A percentile compares a stretch with the other conserved stretches of the same genome.
phyloP scores from a whole-genome alignment of 140 eudicot species.

The Cichorium intybus region DNA sequence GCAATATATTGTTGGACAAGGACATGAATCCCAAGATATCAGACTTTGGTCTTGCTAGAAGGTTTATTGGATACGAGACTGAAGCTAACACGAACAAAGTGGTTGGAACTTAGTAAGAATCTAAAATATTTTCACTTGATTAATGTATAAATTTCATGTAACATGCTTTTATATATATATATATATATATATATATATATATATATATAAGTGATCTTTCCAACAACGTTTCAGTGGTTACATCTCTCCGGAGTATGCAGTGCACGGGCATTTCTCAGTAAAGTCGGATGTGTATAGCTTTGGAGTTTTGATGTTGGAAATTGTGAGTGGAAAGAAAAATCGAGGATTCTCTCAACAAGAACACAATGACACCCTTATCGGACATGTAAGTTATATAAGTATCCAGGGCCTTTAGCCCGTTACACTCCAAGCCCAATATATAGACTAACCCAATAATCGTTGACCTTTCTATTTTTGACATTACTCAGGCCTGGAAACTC shows the following conservation, averaged over 20 bases:
- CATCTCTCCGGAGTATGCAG: conserved; percentile 45
- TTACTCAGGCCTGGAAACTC: conserved; percentile 28
- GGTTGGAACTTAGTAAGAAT: conserved; percentile 21
- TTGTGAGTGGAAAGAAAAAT: conserved; percentile 41
- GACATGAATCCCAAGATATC: conserved; percentile 23
- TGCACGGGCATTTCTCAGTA: conserved; percentile 41
- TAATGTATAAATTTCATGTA: neutral
- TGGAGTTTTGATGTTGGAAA: conserved; percentile 43
- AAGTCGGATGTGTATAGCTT: conserved; percentile 51
- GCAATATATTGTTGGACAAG: conserved; percentile 6
- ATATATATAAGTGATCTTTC: neutral
- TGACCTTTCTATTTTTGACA: neutral
- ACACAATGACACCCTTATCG: conserved; percentile 38
- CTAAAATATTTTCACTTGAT: neutral
- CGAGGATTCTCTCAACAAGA: conserved; percentile 30
- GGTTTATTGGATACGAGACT: conserved; percentile 11
- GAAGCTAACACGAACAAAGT: conserved; percentile 19
- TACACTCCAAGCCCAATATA: no score
- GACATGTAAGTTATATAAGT: conserved; percentile 34
- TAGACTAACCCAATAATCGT: no score
- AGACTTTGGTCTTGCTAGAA: conserved; percentile 23
- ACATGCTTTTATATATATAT: neutral
- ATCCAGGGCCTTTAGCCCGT: no score
- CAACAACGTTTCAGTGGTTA: conserved; percentile 32
- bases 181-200: neutral